Conservation (phyloP, 371 early-diverging fungal species). For the Amoeboaphelidium occidentale region DNA sequence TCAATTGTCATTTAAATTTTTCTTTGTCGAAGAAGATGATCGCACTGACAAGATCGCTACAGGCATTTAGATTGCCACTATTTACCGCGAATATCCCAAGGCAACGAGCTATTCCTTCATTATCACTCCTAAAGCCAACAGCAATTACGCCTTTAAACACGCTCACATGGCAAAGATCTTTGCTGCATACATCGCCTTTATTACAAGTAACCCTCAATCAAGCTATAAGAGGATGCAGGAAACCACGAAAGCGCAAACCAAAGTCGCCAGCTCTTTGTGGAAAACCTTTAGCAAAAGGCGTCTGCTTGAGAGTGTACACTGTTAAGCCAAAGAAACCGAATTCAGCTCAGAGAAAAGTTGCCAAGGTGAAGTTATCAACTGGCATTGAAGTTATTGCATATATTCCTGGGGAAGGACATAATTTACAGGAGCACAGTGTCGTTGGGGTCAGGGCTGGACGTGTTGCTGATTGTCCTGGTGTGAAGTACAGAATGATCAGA, state of each 20-base stretch:
- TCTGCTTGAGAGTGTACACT: constrained; percentile 80
- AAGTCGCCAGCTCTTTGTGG: constrained; percentile 69
- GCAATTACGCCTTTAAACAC: too few species aligned
- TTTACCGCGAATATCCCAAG: too few species aligned
- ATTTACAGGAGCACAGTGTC: constrained; percentile 87
- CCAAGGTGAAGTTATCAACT: constrained; percentile 56
- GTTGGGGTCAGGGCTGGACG: constrained; percentile 81
- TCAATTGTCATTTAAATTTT: too few species aligned
- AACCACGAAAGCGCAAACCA: constrained; percentile 29
- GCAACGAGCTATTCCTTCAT: too few species aligned
- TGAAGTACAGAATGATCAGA: constrained; percentile 73
- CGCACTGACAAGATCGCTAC: too few species aligned
- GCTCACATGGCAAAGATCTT: too few species aligned
- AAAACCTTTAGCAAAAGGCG: constrained; percentile 71
- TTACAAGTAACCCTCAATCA: constrained; percentile 67
- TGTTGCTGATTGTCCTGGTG: constrained; percentile 92
- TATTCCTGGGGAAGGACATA: constrained; percentile 95
- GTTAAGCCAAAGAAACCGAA: constrained; percentile 82
- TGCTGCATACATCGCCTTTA: too few species aligned
- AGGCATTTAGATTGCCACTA: too few species aligned
- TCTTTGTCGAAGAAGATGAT: too few species aligned
- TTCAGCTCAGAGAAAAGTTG: constrained; percentile 68
- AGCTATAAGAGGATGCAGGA: constrained; percentile 66
- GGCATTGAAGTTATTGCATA: constrained; percentile 73
- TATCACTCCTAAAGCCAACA: too few species aligned